Percentiles rank a stretch among this genome's conserved stretches.
These are phyloP conservation scores for Angophora floribunda DNA, from an alignment of 345 rosid genomes.

Conservation along the genomic window DNA sequence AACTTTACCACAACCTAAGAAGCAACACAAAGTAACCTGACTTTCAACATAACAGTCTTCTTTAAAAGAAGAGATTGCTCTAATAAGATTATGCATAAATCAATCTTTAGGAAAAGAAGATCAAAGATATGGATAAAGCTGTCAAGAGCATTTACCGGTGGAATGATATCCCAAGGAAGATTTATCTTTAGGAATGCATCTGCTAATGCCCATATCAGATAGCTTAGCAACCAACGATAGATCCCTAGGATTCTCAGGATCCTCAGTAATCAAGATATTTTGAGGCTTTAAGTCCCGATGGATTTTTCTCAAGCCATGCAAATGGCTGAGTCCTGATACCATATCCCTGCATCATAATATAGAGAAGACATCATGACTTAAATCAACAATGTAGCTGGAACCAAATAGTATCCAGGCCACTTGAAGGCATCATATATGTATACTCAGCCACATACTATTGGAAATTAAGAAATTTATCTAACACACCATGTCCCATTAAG, in stretches of 20 bases:
- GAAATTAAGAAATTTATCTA: too few relatives aligned
- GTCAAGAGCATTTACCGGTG: slow-evolving; percentile 39
- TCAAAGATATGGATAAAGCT: background rate
- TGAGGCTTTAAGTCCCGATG: slow-evolving; percentile 95
- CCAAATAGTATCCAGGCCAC: background rate
- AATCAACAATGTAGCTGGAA: too few relatives aligned
- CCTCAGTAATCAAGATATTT: slow-evolving; percentile 70
- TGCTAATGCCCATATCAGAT: slow-evolving; percentile 98
- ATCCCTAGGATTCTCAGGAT: slow-evolving; percentile 1
- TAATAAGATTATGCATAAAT: too few relatives aligned
- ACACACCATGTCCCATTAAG: too few relatives aligned
- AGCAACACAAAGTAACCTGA: too few relatives aligned
- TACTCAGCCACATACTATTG: too few relatives aligned
- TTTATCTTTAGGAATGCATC: slow-evolving; percentile 10
- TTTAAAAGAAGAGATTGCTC: too few relatives aligned
- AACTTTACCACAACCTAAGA: too few relatives aligned
- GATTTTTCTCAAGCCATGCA: slow-evolving; percentile 26
- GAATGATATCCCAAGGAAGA: slow-evolving; percentile 57
- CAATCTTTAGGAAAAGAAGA: background rate
- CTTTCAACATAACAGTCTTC: background rate
- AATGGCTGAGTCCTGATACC: too few relatives aligned
- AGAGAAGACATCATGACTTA: too few relatives aligned
- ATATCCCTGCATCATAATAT: too few relatives aligned
- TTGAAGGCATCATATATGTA: too few relatives aligned
- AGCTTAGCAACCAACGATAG: slow-evolving; percentile 30